These are phyloP conservation scores for Neoboletus subvelutipes DNA, from an alignment of 768 basidiomycete genomes.

Conservation along the genomic window DNA sequence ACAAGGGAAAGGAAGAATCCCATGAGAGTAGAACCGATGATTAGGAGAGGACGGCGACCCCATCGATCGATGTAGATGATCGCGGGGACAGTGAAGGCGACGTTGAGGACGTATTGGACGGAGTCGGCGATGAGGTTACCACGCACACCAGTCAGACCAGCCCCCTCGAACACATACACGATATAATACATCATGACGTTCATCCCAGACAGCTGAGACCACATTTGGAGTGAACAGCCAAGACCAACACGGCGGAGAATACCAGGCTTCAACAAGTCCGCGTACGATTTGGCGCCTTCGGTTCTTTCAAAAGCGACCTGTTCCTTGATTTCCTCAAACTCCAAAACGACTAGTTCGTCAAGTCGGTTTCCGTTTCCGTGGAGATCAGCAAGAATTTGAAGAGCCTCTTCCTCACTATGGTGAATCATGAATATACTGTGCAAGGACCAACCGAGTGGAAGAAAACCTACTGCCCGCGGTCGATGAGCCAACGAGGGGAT, in stretches of 20 bases:
- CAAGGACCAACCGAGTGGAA: background rate
- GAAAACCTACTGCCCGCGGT: constrained; percentile 47
- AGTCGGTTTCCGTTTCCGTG: constrained; percentile 59
- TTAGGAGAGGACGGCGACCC: constrained; percentile 76
- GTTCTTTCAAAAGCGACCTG: constrained; percentile 60
- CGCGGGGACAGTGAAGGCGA: constrained; percentile 43
- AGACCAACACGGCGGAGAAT: constrained; percentile 70
- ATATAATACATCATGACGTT: constrained; percentile 72
- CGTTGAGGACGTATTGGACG: constrained; percentile 52
- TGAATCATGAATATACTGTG: background rate
- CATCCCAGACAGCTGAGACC: constrained; percentile 76
- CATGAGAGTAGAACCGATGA: constrained; percentile 65
- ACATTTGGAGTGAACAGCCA: constrained; percentile 73
- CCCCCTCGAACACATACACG: constrained; percentile 73
- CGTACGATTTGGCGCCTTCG: constrained; percentile 69
- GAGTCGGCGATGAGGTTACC: constrained; percentile 74
- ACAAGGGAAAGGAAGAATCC: constrained; percentile 77
- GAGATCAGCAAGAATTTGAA: constrained; percentile 71
- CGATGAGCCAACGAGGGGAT: constrained; percentile 70
- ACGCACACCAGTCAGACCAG: constrained; percentile 73
- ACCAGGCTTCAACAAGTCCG: constrained; percentile 63
- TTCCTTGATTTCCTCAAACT: constrained; percentile 63
- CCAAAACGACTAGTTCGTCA: constrained; percentile 65
- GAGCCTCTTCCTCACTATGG: constrained; percentile 50
- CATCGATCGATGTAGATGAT: constrained; percentile 71